Conservation (phyloP, 73 alveolate species). For the Stentor coeruleus region DNA sequence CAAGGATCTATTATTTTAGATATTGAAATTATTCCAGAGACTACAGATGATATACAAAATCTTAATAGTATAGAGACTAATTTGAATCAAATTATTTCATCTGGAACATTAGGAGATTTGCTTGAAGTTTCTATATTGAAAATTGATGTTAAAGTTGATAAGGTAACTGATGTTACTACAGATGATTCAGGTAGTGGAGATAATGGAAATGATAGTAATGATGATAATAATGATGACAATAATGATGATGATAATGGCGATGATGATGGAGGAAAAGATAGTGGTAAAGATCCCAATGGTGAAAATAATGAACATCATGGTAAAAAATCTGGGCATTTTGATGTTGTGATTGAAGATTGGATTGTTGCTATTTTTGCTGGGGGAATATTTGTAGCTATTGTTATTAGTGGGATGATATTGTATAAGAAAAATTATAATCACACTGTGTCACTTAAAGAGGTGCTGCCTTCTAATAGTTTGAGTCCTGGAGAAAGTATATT, state of each 20-base stretch:
- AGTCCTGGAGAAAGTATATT: too few relatives aligned
- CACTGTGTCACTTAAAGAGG: not conserved
- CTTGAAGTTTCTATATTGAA: not conserved
- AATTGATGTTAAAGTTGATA: not conserved
- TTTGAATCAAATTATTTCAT: not conserved
- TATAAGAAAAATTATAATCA: too few relatives aligned
- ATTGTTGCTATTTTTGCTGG: conserved; percentile 3
- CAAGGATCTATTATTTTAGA: conserved; percentile 10
- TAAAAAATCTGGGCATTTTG: not conserved
- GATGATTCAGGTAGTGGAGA: not conserved
- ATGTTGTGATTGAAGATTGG: not conserved
- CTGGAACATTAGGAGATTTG: not conserved
- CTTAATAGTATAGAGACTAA: not conserved
- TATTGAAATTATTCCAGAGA: not conserved
- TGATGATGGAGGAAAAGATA: not conserved
- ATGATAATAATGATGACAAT: not conserved
- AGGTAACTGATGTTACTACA: not conserved
- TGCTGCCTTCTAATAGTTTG: too few relatives aligned
- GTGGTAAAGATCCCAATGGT: not conserved
- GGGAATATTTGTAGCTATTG: not conserved
- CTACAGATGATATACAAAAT: not conserved
- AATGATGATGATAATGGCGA: not conserved
- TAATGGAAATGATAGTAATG: not conserved
- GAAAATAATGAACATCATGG: not conserved
- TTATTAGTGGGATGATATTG: not conserved